Base-by-base conservation (phyloP, 163 green algal genomes). In the Prototheca wickerhamii region DNA sequence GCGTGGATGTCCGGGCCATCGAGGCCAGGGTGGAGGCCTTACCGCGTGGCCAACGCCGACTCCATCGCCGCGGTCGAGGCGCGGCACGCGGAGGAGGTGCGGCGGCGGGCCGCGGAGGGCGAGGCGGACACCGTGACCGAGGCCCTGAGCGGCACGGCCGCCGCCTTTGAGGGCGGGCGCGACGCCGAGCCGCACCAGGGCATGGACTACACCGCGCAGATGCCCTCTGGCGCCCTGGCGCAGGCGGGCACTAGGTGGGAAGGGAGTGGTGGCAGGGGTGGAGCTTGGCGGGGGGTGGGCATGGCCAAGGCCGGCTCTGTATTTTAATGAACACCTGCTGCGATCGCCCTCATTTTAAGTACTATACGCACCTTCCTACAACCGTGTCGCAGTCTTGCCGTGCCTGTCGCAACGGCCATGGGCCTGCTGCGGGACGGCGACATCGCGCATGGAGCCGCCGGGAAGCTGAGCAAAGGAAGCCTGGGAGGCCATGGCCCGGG, bases 11-110 rank as follows among this genome's bases (percentile, higher is more conserved):
- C 18, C 44, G 58, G 29, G 62, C 55, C 0, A 70, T 53, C 49
- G 76, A 83, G 56, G 37, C 62, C 21, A 76, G 63, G 62, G 64
- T 83, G 1, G 57, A 64, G n/a, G 54, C 65, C n/a, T 15, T 83
- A 83, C 66, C 43, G 71, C 30, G 30, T 31, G 33, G n/a, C 55
- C 32, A 78, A 83, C 34, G 63, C 60, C 15, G 73, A 78, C n/a
- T 55, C 50, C 30, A 83, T 83, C 26, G 30, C 70, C 2, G 26
- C 31, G 1, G 77, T 76, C 57, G 69, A 80, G 26, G 76, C 76
- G 29, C 54, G 50, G 7, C 63, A 64, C 10, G 72, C 58, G 8
- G 58, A 77, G 42, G 66, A 67, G 60, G 59, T 75, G 28, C 51
- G 64, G 35, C 60, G 35, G 30, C 53, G 42, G 40, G 70, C 53